These are phyloP conservation scores for Aspergillus fructus DNA, from an alignment of 2,329 filamentous ascomycete species.

Conservation along the genomic window DNA sequence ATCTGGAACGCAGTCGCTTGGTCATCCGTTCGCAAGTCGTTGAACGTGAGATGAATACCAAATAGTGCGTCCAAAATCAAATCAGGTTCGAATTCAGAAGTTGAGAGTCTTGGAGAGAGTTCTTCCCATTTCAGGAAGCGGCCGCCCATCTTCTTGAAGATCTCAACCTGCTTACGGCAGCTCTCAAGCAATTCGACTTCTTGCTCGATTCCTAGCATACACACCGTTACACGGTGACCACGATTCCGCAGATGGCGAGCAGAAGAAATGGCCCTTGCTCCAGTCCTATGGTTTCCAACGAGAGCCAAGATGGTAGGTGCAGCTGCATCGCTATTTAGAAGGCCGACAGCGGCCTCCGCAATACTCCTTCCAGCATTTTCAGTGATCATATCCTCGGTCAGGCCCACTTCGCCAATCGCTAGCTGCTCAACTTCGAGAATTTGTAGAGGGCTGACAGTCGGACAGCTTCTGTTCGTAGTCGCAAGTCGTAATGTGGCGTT, in stretches of 20 bases:
- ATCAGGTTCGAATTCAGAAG: conserved; percentile 66
- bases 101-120: conserved; percentile 48
- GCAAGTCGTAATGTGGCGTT: conserved; percentile 52
- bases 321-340: conserved; percentile 58
- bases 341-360: conserved; percentile 72
- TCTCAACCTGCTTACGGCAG: conserved; percentile 75
- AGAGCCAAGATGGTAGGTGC: conserved; percentile 69
- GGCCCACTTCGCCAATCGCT: conserved; percentile 79
- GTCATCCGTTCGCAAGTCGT: conserved; percentile 79
- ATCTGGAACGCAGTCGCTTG: conserved; percentile 83
- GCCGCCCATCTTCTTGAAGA: conserved; percentile 81
- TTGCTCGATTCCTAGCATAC: conserved; percentile 79
- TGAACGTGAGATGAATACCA: conserved; percentile 82
- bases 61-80: conserved; percentile 87
- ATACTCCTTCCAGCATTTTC: conserved; percentile 90
- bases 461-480: conserved; percentile 56
- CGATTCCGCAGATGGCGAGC: conserved; percentile 84
- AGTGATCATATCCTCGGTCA: conserved; percentile 85
- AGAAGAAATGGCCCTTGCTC: conserved; percentile 79
- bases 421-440: conserved; percentile 93
- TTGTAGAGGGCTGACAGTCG: conserved; percentile 67
- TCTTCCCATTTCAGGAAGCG: conserved; percentile 65
- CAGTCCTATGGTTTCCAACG: conserved; percentile 93
- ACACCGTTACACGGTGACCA: conserved; percentile 75
- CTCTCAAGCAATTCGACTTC: conserved; percentile 78